phyloP scores from a whole-genome alignment of 352 stramenopile genomes.

The Phytopythium aichiense region DNA sequence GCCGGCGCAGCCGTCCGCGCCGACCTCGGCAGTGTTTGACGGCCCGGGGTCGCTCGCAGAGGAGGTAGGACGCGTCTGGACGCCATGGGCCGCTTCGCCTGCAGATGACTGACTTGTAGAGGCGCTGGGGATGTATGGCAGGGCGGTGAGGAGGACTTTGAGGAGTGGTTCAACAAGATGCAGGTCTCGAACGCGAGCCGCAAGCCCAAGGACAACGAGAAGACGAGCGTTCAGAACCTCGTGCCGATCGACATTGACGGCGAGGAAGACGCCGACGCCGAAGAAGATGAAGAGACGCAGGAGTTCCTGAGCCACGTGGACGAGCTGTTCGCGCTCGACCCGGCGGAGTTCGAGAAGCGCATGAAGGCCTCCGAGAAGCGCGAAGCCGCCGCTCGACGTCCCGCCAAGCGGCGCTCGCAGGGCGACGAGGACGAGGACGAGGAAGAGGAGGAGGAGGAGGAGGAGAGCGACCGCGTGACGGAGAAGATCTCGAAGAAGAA shows the following conservation, averaged over 20 bases:
- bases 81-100: neutral
- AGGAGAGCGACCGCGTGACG: slow-evolving; percentile 56
- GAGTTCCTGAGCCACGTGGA: slow-evolving; percentile 73
- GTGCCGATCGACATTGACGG: slow-evolving; percentile 26
- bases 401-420: slow-evolving; percentile 6
- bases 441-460: slow-evolving; percentile 22
- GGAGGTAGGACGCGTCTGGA: slow-evolving; percentile 14
- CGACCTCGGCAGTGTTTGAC: slow-evolving; percentile 26
- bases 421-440: slow-evolving; percentile 10
- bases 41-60: slow-evolving; percentile 6
- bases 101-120: neutral
- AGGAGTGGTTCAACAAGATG: slow-evolving; percentile 45
- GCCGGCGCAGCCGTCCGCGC: slow-evolving; percentile 9
- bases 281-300: slow-evolving; percentile 49
- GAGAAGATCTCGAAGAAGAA: slow-evolving; percentile 72
- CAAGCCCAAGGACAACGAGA: slow-evolving; percentile 10
- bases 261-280: slow-evolving; percentile 30
- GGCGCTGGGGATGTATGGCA: slow-evolving; percentile 5
- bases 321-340: slow-evolving; percentile 55
- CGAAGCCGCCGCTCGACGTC: slow-evolving; percentile 20
- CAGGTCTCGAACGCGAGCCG: slow-evolving; percentile 22
- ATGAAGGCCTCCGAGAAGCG: slow-evolving; percentile 48
- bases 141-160: slow-evolving; percentile 36
- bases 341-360: slow-evolving; percentile 57
- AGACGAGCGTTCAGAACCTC: slow-evolving; percentile 23